phyloP scores from a whole-genome alignment of 2,329 filamentous ascomycete genomes.

The Colletotrichum graminicola region DNA sequence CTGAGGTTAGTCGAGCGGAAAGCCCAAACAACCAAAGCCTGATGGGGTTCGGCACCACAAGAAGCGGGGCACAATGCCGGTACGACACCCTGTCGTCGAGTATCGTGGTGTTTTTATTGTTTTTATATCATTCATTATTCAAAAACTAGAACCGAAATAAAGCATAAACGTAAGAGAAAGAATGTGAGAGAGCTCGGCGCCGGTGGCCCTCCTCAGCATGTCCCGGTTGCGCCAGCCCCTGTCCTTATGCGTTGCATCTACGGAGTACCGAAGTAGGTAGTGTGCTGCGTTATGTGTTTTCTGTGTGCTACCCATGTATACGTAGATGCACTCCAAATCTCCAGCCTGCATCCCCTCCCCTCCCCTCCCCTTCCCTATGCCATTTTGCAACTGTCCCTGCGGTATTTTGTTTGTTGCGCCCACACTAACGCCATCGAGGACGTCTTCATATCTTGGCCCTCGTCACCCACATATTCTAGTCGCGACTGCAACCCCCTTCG shows the following conservation, averaged over 20 bases:
- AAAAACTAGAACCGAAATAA: not conserved
- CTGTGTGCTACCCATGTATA: too few species aligned
- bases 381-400: not conserved
- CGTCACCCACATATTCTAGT: constrained; percentile 15
- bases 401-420: constrained; percentile 1
- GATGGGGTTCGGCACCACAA: not conserved
- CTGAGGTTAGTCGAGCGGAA: not conserved
- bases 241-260: too few species aligned
- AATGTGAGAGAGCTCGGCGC: not conserved
- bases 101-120: not conserved
- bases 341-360: not conserved
- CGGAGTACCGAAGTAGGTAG: too few species aligned
- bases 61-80: not conserved
- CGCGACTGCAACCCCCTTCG: constrained; percentile 22
- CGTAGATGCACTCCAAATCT: constrained; percentile 14
- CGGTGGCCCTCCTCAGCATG: not conserved
- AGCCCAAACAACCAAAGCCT: not conserved
- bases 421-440: not conserved
- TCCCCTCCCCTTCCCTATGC: constrained; percentile 2
- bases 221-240: not conserved
- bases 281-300: not conserved
- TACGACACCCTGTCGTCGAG: not conserved
- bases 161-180: not conserved
- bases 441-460: not conserved
- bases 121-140: too few species aligned